Base-by-base conservation (phyloP, 108 stramenopile genomes). In the Stephanodiscus minutulus region DNA sequence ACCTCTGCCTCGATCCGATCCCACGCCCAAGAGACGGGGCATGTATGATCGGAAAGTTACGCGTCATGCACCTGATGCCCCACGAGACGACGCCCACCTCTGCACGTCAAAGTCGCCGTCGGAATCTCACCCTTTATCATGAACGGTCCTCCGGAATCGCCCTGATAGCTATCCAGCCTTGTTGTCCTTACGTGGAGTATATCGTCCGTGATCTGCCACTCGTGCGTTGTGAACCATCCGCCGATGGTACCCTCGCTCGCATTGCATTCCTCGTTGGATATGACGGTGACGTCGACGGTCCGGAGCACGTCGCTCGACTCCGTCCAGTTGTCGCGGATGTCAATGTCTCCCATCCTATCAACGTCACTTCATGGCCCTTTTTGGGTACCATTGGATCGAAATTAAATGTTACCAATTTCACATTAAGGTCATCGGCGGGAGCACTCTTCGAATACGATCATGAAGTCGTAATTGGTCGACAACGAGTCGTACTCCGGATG, bases 1-100 rank as follows among this genome's bases (percentile, higher is more conserved):
- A 86, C 83, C 10, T 64, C 61, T 3, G 52, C 24, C 22, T 56
- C 24, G n/a, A 91, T 87, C 90, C 90, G 88, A 50, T 78, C 62
- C 29, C 66, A 75, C 0, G 35, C 82, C 5, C 12, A 13, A 36
- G 81, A 76, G n/a, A 87, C 63, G 15, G 75, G 9, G 88, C 58
- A 66, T 91, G 88, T 2, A 88, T 86, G n/a, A 72, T 72, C 18
- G 63, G 64, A 21, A 54, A 53, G 15, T 52, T 53, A 21, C 31
- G 31, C 1, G 2, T 8, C 20, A n/a, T 47, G 56, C 73, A 67
- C 0, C 64, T 53, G 18, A 39, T 20, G 17, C 68, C 57, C 68
- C 57, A 60, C 22, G 46, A 76, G 43, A 65, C 61, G 18, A 83
- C 36, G 15, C 77, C 77, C 10, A 84, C 62, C 39, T 9, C 39